Base-by-base conservation (phyloP, 352 stramenopile genomes). In the Pythium folliculosum region DNA sequence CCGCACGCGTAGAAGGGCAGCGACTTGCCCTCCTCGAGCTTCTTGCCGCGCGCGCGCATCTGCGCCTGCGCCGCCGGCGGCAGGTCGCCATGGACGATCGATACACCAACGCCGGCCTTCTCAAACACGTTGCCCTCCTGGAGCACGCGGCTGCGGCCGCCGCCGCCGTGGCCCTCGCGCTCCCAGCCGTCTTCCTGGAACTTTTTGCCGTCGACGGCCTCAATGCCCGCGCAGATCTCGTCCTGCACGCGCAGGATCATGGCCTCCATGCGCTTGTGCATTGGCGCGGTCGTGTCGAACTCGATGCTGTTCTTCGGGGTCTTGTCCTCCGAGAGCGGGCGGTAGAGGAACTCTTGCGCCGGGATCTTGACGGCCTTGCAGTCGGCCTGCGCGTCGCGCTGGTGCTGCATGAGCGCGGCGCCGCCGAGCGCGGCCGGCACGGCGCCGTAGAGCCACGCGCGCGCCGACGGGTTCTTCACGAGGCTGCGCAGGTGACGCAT, bases 71-170 rank as follows among this genome's bases (percentile, higher is more conserved):
- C 90, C 45, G 85, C 81, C 69, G 96, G 92, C 2, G 95, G 96
- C 80, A 99, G 88, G 9, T 77, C 94, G 62, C 97, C 97, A 76
- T 99, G 97, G 27, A 99, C 97, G 23, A 99, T 97, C 44, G 89
- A 98, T 2, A 99, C 84, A 73, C 98, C 98, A 21, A 99, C 96
- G 44, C 97, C 97, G 5, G 96, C 97, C 82, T 99, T 99, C 80
- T 99, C 97, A 69, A 97, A 99, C 16, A 98, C 95, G 37, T 98
- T 97, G 58, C 96, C 95, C 49, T 96, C 85, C 77, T 98, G 87
- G 60, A 99, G 70, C 40, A 99, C 97, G 54, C 95, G 86, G 54
- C 88, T 98, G 71, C 98, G 97, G 27, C 97, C 97, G 30, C 88
- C 88, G 19, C 97, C 97, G 23, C 97, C 96, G 63, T 98, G 92